Evolutionary conservation across 345 rosid species (phyloP).

Genomic region (Fremontodendron californicum): DNA sequence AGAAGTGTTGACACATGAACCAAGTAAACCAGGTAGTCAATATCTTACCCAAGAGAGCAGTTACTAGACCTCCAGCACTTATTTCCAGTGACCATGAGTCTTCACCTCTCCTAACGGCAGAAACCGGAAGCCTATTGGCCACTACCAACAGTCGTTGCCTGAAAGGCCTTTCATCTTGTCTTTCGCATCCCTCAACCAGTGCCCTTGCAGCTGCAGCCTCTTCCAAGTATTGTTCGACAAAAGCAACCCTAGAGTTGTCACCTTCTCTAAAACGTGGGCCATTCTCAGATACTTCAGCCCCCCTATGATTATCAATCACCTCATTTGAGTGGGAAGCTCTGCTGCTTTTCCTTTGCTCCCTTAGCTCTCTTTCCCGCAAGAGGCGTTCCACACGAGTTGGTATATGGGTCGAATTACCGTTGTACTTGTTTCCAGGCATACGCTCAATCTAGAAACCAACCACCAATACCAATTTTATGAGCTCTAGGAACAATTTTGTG

Average conservation of each 20-base stretch:
- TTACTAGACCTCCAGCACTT: slow-evolving; percentile 97
- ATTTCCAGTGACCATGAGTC: slow-evolving; percentile 93
- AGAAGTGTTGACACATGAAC: neutral
- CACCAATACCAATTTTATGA: slow-evolving; percentile 24
- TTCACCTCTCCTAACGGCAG: slow-evolving; percentile 93
- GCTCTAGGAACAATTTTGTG: slow-evolving; percentile 28
- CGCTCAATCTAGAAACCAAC: slow-evolving; percentile 48
- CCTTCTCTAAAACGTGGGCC: slow-evolving; percentile 48
- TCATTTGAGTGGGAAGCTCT: slow-evolving; percentile 51
- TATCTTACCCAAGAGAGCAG: slow-evolving; percentile 81
- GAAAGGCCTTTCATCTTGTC: slow-evolving; percentile 61
- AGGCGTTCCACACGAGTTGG: slow-evolving; percentile 73
- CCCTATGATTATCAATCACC: slow-evolving; percentile 35
- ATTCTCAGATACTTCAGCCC: slow-evolving; percentile 38
- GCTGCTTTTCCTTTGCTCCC: slow-evolving; percentile 62
- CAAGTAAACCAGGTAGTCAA: neutral
- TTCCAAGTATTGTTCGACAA: slow-evolving; percentile 63
- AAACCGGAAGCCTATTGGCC: slow-evolving; percentile 96
- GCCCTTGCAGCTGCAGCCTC: slow-evolving; percentile 52
- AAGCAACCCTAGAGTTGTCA: slow-evolving; percentile 44
- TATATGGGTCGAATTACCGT: slow-evolving; percentile 50
- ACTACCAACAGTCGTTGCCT: slow-evolving; percentile 91
- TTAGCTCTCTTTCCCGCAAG: slow-evolving; percentile 65
- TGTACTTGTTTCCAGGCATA: slow-evolving; percentile 95
- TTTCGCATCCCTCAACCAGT: slow-evolving; percentile 47